These are phyloP conservation scores for Eucalyptus albens DNA, from an alignment of 345 rosid species.

Conservation along the genomic window DNA sequence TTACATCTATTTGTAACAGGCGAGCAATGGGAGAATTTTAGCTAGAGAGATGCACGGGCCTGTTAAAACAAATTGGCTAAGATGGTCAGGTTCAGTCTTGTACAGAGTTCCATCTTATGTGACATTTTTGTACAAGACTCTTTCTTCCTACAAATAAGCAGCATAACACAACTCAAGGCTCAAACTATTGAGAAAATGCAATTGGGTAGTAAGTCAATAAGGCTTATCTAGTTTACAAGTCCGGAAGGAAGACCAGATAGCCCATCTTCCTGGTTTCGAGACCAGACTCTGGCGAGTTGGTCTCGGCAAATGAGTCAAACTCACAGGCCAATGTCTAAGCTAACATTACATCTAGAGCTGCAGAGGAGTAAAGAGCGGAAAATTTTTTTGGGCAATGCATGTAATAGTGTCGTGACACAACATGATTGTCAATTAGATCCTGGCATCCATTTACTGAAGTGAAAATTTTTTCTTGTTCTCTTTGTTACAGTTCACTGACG, in stretches of 20 bases:
- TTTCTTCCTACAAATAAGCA: constrained; percentile 7
- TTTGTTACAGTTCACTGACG: constrained; percentile 61
- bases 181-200: background rate
- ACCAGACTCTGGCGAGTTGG: background rate
- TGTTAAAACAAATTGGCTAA: background rate
- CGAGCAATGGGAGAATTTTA: background rate
- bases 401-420: background rate
- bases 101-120: constrained; percentile 37
- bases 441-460: background rate
- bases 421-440: background rate
- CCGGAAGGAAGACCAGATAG: background rate
- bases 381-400: background rate
- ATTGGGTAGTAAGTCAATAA: background rate
- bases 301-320: background rate
- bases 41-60: background rate
- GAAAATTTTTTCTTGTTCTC: background rate
- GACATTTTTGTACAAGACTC: constrained; percentile 61
- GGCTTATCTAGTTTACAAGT: background rate
- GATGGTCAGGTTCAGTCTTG: constrained; percentile 74
- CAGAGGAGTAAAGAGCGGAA: constrained; percentile 48
- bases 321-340: background rate
- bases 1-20: background rate
- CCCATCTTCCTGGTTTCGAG: background rate
- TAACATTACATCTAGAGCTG: constrained; percentile 10
- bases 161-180: background rate